These are phyloP conservation scores for Colletotrichum tofieldiae DNA, from an alignment of 2,329 filamentous ascomycete genomes.

Conservation along the genomic window DNA sequence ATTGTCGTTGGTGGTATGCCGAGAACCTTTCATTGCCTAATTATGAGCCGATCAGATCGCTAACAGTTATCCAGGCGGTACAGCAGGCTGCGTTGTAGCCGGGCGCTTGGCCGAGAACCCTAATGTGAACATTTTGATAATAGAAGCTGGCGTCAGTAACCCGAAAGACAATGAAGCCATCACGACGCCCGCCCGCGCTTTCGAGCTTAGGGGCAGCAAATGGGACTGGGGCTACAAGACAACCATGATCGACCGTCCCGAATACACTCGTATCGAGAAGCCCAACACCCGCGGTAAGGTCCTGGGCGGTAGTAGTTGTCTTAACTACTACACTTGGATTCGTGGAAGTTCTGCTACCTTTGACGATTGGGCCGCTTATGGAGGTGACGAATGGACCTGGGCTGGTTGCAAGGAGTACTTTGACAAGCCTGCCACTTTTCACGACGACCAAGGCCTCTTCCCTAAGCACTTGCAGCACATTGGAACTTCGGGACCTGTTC, in stretches of 20 bases:
- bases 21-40: fast-evolving
- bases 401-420: slow-evolving; percentile 66
- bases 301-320: slow-evolving; percentile 70
- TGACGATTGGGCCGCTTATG: slow-evolving; percentile 80
- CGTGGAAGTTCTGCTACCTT: slow-evolving; percentile 72
- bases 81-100: slow-evolving; percentile 55
- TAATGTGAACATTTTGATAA: slow-evolving; percentile 59
- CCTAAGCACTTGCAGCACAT: slow-evolving; percentile 64
- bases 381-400: slow-evolving; percentile 78
- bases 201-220: slow-evolving; percentile 68
- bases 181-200: slow-evolving; percentile 66
- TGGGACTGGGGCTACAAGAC: slow-evolving; percentile 76
- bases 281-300: slow-evolving; percentile 74
- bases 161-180: slow-evolving; percentile 66
- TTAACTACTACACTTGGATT: slow-evolving; percentile 78
- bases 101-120: slow-evolving; percentile 54
- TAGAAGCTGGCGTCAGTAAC: slow-evolving; percentile 66
- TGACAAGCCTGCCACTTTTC: slow-evolving; percentile 66
- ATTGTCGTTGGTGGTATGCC: slow-evolving; percentile 52
- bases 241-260: slow-evolving; percentile 71
- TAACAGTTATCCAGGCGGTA: slow-evolving; percentile 48
- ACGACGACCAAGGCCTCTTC: slow-evolving; percentile 67
- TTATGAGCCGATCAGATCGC: background rate
- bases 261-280: slow-evolving; percentile 75
- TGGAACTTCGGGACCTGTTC: slow-evolving; percentile 66